phyloP scores from a whole-genome alignment of 495 filamentous ascomycete genomes.

The Emericellopsis terricola region DNA sequence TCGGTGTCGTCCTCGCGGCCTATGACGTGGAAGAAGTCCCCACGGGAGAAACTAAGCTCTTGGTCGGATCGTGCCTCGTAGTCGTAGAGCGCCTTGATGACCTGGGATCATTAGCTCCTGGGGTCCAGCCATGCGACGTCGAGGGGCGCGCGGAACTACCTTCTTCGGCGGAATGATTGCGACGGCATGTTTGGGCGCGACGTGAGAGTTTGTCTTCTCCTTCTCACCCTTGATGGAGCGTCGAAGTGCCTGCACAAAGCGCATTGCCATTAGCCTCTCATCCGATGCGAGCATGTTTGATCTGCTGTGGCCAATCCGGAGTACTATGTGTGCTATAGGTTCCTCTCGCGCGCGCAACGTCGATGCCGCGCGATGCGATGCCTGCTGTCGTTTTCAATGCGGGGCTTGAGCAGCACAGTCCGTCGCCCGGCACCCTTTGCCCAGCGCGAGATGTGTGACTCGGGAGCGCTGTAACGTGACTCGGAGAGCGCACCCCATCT shows the following conservation, averaged over 20 bases:
- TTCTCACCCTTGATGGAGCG: slow-evolving; percentile 81
- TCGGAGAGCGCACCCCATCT: too few species aligned
- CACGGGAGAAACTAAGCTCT: slow-evolving; percentile 79
- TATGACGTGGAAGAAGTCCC: slow-evolving; percentile 98
- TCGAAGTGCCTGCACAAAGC: slow-evolving; percentile 48
- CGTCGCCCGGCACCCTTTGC: too few species aligned
- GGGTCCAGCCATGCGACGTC: not conserved
- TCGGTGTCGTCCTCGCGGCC: slow-evolving; percentile 84
- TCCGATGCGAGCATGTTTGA: too few species aligned
- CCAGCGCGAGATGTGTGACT: too few species aligned
- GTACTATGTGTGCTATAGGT: too few species aligned
- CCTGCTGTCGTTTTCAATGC: too few species aligned
- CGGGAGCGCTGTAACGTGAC: too few species aligned
- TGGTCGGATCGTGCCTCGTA: slow-evolving; percentile 60
- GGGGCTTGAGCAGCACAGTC: too few species aligned
- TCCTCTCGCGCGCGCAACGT: too few species aligned
- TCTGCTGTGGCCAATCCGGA: too few species aligned
- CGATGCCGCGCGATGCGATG: too few species aligned
- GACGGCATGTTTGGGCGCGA: slow-evolving; percentile 83
- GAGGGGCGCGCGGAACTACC: slow-evolving; percentile 40
- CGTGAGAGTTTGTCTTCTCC: slow-evolving; percentile 60
- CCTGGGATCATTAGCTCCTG: slow-evolving; percentile 28
- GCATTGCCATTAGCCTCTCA: slow-evolving; percentile 18
- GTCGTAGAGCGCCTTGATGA: slow-evolving; percentile 92
- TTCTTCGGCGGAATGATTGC: slow-evolving; percentile 95